Conservation (phyloP, 2,329 filamentous ascomycete species). For the Venturia oleaginea region DNA sequence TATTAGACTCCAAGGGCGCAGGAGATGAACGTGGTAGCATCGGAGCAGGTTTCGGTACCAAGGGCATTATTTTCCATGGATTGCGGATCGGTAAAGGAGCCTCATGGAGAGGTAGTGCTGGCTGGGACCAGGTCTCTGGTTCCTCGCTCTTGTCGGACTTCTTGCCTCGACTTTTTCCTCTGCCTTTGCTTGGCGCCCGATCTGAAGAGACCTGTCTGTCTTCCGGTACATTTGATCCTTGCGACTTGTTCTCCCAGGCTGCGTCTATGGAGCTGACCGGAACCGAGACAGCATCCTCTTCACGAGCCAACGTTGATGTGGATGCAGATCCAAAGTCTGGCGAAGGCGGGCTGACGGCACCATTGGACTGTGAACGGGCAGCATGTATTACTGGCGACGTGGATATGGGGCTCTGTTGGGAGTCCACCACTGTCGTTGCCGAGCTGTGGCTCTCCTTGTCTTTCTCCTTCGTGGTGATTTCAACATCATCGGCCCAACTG, state of each 20-base stretch:
- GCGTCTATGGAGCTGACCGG: constrained; percentile 57
- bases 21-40: constrained; percentile 18
- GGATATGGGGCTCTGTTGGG: constrained; percentile 16
- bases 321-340: constrained; percentile 47
- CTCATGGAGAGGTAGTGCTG: constrained; percentile 26
- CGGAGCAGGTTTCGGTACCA: constrained; percentile 42
- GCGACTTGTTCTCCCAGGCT: constrained; percentile 58
- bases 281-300: constrained; percentile 52
- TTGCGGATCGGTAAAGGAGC: constrained; percentile 80
- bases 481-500: constrained; percentile 41
- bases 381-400: neutral
- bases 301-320: constrained; percentile 45
- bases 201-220: constrained; percentile 37
- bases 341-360: constrained; percentile 33
- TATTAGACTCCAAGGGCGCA: neutral
- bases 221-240: constrained; percentile 55
- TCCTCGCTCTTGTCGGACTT: constrained; percentile 47
- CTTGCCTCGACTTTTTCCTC: constrained; percentile 26
- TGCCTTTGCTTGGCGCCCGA: constrained; percentile 25
- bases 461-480: constrained; percentile 21
- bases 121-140: constrained; percentile 8
- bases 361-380: constrained; percentile 15
- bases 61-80: constrained; percentile 44
- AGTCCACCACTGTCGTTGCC: constrained; percentile 21
- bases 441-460: constrained; percentile 17